These are phyloP conservation scores for Naganishia sp. DNA, from an alignment of 1,284 basidiomycete species.

Conservation along the genomic window DNA sequence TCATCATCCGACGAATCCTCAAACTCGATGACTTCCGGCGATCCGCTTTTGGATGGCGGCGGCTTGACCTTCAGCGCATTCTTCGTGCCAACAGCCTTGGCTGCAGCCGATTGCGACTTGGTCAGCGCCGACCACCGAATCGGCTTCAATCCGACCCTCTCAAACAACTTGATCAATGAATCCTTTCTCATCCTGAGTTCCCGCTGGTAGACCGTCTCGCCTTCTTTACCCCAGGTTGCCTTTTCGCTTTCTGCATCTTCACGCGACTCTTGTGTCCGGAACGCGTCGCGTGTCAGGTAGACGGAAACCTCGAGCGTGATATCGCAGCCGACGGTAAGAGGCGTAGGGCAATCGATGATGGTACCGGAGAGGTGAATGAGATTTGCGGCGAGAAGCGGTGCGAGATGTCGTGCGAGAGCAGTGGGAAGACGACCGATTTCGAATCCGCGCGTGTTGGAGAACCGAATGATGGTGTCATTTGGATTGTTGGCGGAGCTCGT, in stretches of 20 bases:
- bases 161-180: conserved; percentile 49
- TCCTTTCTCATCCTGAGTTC: conserved; percentile 52
- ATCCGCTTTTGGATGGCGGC: conserved; percentile 19
- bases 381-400: conserved; percentile 50
- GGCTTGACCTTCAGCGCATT: conserved; percentile 6
- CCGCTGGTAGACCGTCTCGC: conserved; percentile 51
- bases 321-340: conserved; percentile 46
- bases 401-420: conserved; percentile 48
- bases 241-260: conserved; percentile 32
- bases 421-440: conserved; percentile 51
- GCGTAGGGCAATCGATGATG: conserved; percentile 51
- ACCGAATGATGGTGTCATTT: conserved; percentile 51
- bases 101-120: conserved; percentile 45
- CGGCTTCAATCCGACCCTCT: conserved; percentile 51
- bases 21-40: conserved; percentile 21
- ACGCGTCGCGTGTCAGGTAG: conserved; percentile 48
- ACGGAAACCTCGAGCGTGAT: conserved; percentile 52
- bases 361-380: conserved; percentile 49
- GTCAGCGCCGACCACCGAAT: conserved; percentile 48
- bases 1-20: conserved; percentile 28
- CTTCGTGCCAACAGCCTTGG: conserved; percentile 30
- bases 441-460: conserved; percentile 35
- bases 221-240: conserved; percentile 49
- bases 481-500: conserved; percentile 46
- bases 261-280: conserved; percentile 39